Percentiles rank a stretch among this genome's conserved stretches.
These are phyloP conservation scores for Monilinia aucupariae DNA, from an alignment of 2,329 filamentous ascomycete species.

Conservation along the genomic window DNA sequence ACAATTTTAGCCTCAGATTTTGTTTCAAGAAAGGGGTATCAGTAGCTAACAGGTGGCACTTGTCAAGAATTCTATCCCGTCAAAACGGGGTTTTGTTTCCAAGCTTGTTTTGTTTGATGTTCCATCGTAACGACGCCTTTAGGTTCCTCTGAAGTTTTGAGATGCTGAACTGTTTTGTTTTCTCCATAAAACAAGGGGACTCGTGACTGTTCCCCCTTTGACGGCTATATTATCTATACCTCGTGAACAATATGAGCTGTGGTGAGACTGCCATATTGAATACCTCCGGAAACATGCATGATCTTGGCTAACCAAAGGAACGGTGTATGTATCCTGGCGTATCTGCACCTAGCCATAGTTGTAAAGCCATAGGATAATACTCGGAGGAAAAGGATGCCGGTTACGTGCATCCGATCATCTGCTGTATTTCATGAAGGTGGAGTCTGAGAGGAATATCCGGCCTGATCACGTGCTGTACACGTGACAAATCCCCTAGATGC, in stretches of 20 bases:
- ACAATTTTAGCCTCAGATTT: constrained; percentile 10
- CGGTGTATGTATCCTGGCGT: constrained; percentile 14
- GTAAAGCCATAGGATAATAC: constrained; percentile 13
- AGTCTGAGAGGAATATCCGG: neutral
- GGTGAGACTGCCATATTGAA: constrained; percentile 12
- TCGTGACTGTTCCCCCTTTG: constrained; percentile 9
- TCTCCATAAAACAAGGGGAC: constrained; percentile 7
- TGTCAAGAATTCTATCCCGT: neutral
- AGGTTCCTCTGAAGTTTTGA: constrained; percentile 14
- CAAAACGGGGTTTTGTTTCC: constrained; percentile 1
- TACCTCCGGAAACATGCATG: constrained; percentile 18
- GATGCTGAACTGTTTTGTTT: constrained; percentile 8
- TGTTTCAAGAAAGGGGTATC: constrained; percentile 1
- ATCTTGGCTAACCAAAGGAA: constrained; percentile 17
- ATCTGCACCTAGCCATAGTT: constrained; percentile 15
- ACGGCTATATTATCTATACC: constrained; percentile 10
- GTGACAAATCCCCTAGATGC: neutral
- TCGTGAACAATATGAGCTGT: neutral
- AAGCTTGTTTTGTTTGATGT: constrained; percentile 9
- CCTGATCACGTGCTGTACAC: neutral
- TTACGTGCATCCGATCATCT: constrained; percentile 9
- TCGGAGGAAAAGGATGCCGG: constrained; percentile 12
- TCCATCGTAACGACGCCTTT: constrained; percentile 4
- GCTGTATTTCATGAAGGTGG: neutral
- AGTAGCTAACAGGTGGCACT: neutral